Evolutionary conservation across 1,139 yeast species (phyloP).

Genomic region (Yamadazyma epiphylla): DNA sequence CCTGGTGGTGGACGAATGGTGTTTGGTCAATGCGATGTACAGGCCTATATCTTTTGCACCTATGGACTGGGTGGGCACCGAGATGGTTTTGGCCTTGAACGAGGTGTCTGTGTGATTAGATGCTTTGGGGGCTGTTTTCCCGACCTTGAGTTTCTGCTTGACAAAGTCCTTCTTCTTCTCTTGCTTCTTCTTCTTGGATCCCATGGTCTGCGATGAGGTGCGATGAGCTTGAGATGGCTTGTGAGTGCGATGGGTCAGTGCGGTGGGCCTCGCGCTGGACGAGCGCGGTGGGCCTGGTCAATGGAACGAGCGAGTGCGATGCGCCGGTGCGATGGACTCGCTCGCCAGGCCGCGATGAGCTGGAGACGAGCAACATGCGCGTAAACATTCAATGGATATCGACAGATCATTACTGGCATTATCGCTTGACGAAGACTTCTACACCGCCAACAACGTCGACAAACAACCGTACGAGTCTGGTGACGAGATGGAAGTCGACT

Average conservation of each 20-base stretch:
- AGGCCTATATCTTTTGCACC: constrained; percentile 48
- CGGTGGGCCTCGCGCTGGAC: too few relatives aligned
- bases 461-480: background rate
- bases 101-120: constrained; percentile 82
- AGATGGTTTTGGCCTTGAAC: constrained; percentile 71
- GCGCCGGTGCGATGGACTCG: constrained; percentile 6
- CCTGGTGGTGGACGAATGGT: constrained; percentile 71
- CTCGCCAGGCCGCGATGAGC: too few relatives aligned
- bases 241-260: too few relatives aligned
- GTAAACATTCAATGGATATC: too few relatives aligned
- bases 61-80: constrained; percentile 55
- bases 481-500: constrained; percentile 16
- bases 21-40: constrained; percentile 66
- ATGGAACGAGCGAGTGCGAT: too few relatives aligned
- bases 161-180: constrained; percentile 73
- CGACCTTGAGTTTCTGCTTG: constrained; percentile 83
- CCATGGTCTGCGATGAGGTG: constrained; percentile 35
- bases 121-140: constrained; percentile 70
- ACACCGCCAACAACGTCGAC: constrained; percentile 4
- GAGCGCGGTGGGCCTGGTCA: too few relatives aligned
- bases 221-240: too few relatives aligned
- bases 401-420: constrained; percentile 10
- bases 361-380: too few relatives aligned
- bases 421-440: constrained; percentile 9
- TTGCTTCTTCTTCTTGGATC: constrained; percentile 54